Percentiles rank a stretch among this genome's conserved stretches.
phyloP scores from a whole-genome alignment of 495 filamentous ascomycete species.

The Neurospora intermedia region DNA sequence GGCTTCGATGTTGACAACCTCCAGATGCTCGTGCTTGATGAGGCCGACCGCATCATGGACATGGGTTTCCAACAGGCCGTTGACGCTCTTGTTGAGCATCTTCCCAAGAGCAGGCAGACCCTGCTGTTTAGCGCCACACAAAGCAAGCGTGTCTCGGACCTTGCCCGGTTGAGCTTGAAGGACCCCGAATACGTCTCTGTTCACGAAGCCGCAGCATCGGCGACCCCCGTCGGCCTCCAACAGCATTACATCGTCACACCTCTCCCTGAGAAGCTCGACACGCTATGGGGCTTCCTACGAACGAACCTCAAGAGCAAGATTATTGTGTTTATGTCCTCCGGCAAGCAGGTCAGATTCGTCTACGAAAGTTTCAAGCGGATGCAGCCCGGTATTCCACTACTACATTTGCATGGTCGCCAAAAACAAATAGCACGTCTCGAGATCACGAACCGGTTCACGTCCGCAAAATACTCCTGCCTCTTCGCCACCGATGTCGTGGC shows the following conservation, averaged over 20 bases:
- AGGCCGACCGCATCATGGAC: slow-evolving; percentile 94
- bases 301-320: slow-evolving; percentile 85
- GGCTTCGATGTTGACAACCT: slow-evolving; percentile 82
- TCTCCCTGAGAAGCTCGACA: slow-evolving; percentile 78
- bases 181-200: slow-evolving; percentile 94
- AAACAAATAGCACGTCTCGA: slow-evolving; percentile 82
- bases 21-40: slow-evolving; percentile 88
- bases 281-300: slow-evolving; percentile 82
- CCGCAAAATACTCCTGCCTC: slow-evolving; percentile 69
- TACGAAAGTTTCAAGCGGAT: slow-evolving; percentile 89
- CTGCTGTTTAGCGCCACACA: slow-evolving; percentile 94
- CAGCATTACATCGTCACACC: slow-evolving; percentile 86
- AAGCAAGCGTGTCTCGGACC: slow-evolving; percentile 83
- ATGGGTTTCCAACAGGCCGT: slow-evolving; percentile 92
- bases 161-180: slow-evolving; percentile 76
- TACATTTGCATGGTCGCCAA: slow-evolving; percentile 90
- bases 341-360: slow-evolving; percentile 92
- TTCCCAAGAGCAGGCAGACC: slow-evolving; percentile 80
- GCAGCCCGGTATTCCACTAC: slow-evolving; percentile 88
- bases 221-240: slow-evolving; percentile 74
- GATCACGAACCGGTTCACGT: slow-evolving; percentile 70
- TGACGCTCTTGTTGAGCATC: slow-evolving; percentile 87
- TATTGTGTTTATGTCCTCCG: slow-evolving; percentile 84
- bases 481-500: slow-evolving; percentile 95
- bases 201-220: slow-evolving; percentile 69